These are phyloP conservation scores for Clathrus columnatus DNA, from an alignment of 768 basidiomycete species.

Conservation along the genomic window DNA sequence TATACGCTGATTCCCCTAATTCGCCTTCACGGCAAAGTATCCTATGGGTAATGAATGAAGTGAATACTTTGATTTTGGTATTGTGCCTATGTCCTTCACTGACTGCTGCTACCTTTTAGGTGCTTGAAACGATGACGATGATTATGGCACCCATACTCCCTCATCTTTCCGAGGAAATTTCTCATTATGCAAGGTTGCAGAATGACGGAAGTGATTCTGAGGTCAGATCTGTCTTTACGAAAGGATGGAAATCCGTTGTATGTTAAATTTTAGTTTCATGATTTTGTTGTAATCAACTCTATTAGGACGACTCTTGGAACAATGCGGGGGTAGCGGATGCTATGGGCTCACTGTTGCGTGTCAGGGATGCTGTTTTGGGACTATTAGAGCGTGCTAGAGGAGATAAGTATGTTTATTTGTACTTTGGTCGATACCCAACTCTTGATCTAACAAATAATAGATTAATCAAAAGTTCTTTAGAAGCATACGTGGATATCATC, in stretches of 20 bases:
- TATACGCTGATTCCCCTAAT: conserved; percentile 63
- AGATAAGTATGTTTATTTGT: conserved; percentile 47
- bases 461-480: conserved; percentile 63
- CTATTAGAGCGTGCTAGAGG: conserved; percentile 70
- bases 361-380: conserved; percentile 53
- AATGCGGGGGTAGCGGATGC: conserved; percentile 47
- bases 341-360: conserved; percentile 52
- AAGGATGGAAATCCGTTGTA: conserved; percentile 15
- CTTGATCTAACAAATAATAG: conserved; percentile 28
- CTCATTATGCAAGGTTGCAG: conserved; percentile 27
- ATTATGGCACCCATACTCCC: conserved; percentile 83
- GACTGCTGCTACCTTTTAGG: conserved; percentile 30
- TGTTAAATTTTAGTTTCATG: conserved; percentile 1
- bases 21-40: conserved; percentile 40
- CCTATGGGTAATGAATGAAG: conserved; percentile 39
- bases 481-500: conserved; percentile 64
- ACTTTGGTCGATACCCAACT: neutral
- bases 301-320: conserved; percentile 53
- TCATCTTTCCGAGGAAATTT: conserved; percentile 85
- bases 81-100: neutral
- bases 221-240: conserved; percentile 56
- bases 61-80: neutral
- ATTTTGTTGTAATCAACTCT: neutral
- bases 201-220: conserved; percentile 16
- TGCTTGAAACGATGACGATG: conserved; percentile 55